Conservation (phyloP, 352 stramenopile species). For the Hyaloperonospora arabidopsidis region DNA sequence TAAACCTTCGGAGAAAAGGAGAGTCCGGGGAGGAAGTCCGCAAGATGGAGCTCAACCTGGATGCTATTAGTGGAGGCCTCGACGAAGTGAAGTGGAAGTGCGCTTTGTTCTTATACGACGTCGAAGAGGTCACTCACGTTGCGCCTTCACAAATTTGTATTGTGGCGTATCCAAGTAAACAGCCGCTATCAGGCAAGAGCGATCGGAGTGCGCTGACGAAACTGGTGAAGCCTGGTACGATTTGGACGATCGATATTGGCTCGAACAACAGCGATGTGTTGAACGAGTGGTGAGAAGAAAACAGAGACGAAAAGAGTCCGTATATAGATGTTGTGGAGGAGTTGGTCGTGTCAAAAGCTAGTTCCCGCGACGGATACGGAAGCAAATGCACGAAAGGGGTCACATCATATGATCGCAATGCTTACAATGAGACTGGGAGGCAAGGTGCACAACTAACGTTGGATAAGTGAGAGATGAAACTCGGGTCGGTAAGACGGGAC, state of each 20-base stretch:
- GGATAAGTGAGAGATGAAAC: too few species aligned
- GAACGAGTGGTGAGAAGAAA: slow-evolving; percentile 40
- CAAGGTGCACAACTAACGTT: too few species aligned
- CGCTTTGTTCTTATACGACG: slow-evolving; percentile 73
- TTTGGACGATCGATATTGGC: slow-evolving; percentile 82
- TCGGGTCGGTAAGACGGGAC: too few species aligned
- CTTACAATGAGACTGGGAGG: too few species aligned
- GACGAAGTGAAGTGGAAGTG: slow-evolving; percentile 86
- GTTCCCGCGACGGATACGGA: too few species aligned
- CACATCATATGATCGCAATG: too few species aligned
- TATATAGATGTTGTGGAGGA: neutral
- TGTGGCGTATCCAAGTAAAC: slow-evolving; percentile 61
- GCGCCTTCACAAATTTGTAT: slow-evolving; percentile 79
- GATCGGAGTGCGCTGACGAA: slow-evolving; percentile 63
- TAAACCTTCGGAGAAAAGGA: slow-evolving; percentile 59
- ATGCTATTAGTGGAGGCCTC: slow-evolving; percentile 72
- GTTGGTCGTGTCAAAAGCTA: too few species aligned
- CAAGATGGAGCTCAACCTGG: slow-evolving; percentile 74
- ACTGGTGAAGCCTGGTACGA: slow-evolving; percentile 63
- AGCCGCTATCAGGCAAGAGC: slow-evolving; percentile 52
- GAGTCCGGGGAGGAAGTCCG: slow-evolving; percentile 65
- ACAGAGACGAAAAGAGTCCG: neutral
- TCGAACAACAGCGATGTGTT: slow-evolving; percentile 54
- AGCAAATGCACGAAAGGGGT: too few species aligned
- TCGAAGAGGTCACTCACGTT: slow-evolving; percentile 70